Evolutionary conservation across 352 stramenopile genomes (phyloP).

Genomic region (Phytophthora pini): DNA sequence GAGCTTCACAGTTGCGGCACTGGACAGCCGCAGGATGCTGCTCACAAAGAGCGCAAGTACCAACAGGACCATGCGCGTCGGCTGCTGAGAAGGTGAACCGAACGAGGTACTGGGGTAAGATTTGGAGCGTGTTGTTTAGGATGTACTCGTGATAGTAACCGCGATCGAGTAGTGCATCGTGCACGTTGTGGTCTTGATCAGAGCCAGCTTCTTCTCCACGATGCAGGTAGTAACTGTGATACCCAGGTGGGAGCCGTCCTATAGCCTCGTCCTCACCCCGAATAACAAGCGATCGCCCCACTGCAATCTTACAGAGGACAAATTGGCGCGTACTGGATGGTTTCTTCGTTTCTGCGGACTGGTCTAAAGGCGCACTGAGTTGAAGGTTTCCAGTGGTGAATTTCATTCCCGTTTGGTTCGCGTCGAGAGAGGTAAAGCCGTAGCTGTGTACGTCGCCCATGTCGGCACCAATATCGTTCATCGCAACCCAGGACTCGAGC

Average conservation of each 20-base stretch:
- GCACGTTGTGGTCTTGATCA: slow-evolving; percentile 14
- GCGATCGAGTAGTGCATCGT: slow-evolving; percentile 34
- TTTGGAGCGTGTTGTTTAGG: slow-evolving; percentile 60
- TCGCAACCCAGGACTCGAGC: slow-evolving; percentile 78
- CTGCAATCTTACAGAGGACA: slow-evolving; percentile 79
- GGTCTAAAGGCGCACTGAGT: slow-evolving; percentile 32
- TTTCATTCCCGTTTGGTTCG: slow-evolving; percentile 59
- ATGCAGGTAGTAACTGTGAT: slow-evolving; percentile 77
- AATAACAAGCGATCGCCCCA: slow-evolving; percentile 66
- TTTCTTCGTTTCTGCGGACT: slow-evolving; percentile 24
- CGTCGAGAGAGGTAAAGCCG: slow-evolving; percentile 56
- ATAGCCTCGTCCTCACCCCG: slow-evolving; percentile 52
- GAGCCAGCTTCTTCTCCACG: slow-evolving; percentile 15
- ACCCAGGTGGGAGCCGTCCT: slow-evolving; percentile 54
- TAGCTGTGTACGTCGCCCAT: slow-evolving; percentile 65
- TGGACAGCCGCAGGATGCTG: slow-evolving; percentile 50
- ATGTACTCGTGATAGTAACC: slow-evolving; percentile 83
- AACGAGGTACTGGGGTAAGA: slow-evolving; percentile 78
- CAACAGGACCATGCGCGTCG: slow-evolving; percentile 32
- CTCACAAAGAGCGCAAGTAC: slow-evolving; percentile 70
- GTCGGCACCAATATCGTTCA: slow-evolving; percentile 67
- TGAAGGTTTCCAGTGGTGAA: slow-evolving; percentile 70
- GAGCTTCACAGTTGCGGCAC: slow-evolving; percentile 71
- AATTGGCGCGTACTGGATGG: slow-evolving; percentile 51
- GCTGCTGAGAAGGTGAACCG: slow-evolving; percentile 58